Percentiles rank a stretch among this genome's conserved stretches.
Conservation (phyloP, 2,329 filamentous ascomycete genomes). For the Gnomoniopsis sp. region DNA sequence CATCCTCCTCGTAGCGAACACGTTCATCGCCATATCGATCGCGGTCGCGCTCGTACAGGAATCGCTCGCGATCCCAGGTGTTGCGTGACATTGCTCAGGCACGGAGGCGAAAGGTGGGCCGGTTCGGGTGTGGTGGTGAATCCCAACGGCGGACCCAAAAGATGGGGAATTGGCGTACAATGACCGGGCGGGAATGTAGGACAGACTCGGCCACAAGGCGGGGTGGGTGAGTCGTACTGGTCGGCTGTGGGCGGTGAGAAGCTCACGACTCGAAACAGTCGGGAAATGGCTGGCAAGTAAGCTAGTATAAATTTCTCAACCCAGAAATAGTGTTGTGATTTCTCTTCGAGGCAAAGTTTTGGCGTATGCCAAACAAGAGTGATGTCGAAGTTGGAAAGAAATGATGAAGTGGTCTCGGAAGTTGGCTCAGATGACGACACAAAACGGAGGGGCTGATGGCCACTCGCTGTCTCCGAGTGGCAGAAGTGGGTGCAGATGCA, state of each 20-base stretch:
- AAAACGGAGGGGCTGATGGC: slow-evolving; percentile 17
- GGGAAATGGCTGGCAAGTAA: not conserved
- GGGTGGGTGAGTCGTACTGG: not conserved
- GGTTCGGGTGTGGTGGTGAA: not conserved
- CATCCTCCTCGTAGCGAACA: slow-evolving; percentile 46
- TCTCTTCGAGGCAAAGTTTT: not conserved
- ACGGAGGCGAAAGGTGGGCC: not conserved
- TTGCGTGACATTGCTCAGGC: slow-evolving; percentile 16
- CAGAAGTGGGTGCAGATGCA: too few relatives aligned
- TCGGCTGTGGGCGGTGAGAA: too few relatives aligned
- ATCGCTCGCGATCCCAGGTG: slow-evolving; percentile 54
- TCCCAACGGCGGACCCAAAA: slow-evolving; percentile 7
- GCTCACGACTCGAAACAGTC: too few relatives aligned
- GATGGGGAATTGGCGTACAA: not conserved
- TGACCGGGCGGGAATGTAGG: not conserved
- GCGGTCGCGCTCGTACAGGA: slow-evolving; percentile 40
- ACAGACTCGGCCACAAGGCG: not conserved
- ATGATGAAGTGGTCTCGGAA: slow-evolving; percentile 5
- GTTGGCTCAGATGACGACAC: slow-evolving; percentile 20
- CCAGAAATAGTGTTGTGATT: not conserved
- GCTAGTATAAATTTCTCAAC: not conserved
- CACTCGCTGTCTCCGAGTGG: not conserved
- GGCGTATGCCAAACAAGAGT: not conserved
- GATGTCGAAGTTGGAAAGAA: not conserved
- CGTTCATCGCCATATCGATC: slow-evolving; percentile 52